phyloP scores from a whole-genome alignment of 768 basidiomycete genomes.

The Cystobasidium tubakii region DNA sequence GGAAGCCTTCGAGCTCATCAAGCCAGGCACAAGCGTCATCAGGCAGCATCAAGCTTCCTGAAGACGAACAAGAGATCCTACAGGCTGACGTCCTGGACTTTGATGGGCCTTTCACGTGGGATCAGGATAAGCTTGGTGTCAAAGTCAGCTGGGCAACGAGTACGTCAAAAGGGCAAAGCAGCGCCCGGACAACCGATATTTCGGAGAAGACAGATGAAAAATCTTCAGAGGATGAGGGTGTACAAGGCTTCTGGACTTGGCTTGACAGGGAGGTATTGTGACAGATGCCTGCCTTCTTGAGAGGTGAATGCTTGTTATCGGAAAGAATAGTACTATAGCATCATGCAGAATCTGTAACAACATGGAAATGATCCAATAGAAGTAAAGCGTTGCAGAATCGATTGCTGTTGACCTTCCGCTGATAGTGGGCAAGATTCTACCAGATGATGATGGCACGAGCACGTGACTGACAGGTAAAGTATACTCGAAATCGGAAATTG shows the following conservation, averaged over 20 bases:
- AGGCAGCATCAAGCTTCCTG: constrained; percentile 20
- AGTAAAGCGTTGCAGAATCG: too few species aligned
- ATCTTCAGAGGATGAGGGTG: neutral
- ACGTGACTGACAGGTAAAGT: too few species aligned
- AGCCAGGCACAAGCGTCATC: neutral
- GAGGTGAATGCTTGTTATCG: too few species aligned
- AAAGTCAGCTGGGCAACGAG: constrained; percentile 17
- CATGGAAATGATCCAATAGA: too few species aligned
- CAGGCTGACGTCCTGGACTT: constrained; percentile 31
- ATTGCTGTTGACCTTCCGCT: too few species aligned
- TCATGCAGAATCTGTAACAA: too few species aligned
- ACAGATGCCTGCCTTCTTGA: neutral
- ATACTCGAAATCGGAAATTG: too few species aligned
- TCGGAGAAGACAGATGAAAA: neutral
- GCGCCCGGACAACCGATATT: neutral
- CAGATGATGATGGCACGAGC: too few species aligned
- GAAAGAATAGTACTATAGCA: too few species aligned
- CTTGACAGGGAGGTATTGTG: neutral
- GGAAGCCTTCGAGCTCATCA: neutral
- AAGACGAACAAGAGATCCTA: constrained; percentile 37
- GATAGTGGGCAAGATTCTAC: too few species aligned
- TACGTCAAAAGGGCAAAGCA: neutral
- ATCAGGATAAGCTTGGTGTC: constrained; percentile 20
- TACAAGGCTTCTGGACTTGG: constrained; percentile 6
- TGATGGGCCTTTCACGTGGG: constrained; percentile 31